Base-by-base conservation (phyloP, 2,329 filamentous ascomycete species). In the Pseudogymnoascus sp. region DNA sequence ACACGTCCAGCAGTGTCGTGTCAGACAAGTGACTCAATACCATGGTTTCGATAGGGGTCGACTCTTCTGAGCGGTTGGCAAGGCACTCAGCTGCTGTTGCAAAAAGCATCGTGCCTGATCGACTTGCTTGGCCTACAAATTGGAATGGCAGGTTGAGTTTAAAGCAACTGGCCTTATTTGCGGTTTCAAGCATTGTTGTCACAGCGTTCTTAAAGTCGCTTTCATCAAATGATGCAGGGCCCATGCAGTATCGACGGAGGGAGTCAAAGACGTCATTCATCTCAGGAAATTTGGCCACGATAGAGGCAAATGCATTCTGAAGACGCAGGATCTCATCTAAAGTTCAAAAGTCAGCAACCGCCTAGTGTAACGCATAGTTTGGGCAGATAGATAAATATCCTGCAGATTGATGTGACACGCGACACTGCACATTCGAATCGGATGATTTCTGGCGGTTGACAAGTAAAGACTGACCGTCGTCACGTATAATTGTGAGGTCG, bases 141-240 rank as follows among this genome's bases (percentile, higher is more conserved):
- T 79, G 77, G 61, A 79, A 80, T 2, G 79, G 79, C 4, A 82
- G 73, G 61, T 76, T 79, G 19, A 82, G 67, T 39, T 77, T 76
- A n/a, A 81, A 66, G 41, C 55, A 35, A 3, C 77, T 71, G 5
- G 74, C 71, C 60, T 79, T 68, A 19, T 75, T 73, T 38, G 76
- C 75, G 60, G 76, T 76, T 60, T 74, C 69, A 0, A 82, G 70
- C 28, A 80, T 72, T 23, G 69, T 69, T 57, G 74, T 72, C 5
- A 80, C 66, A 7, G 71, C 70, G 4, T 65, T 62, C 37, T 72
- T 71, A 65, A 77, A 82, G 45, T 81, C 78, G 3, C 68, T 65
- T 64, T 79, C 77, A 41, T 77, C 80, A 63, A 81, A 81, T 7
- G 77, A 76, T 13, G 62, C 62, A 26, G 77, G 72, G 64, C 73